Evolutionary conservation across 2,329 filamentous ascomycete genomes (phyloP), one percentile per base, ranked within the genome.

Genomic region (Orbilia brochopaga): DNA sequence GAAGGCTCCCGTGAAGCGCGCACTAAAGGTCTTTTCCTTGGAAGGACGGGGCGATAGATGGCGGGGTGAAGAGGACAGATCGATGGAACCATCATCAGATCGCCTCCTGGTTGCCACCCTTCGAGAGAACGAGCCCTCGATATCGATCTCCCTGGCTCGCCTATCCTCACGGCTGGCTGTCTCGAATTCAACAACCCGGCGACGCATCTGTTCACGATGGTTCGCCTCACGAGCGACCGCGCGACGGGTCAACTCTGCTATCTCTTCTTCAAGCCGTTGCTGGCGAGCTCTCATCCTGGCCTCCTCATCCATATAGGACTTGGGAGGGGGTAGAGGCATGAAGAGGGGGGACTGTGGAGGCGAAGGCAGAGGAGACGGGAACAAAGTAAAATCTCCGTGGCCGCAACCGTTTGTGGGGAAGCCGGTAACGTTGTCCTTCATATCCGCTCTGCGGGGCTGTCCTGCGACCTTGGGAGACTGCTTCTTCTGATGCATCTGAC

Each of bases 71-170:
- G 60, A 48, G 13, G 67, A 72, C 13, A 72, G 60, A 61, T 72
- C 67, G 51, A 72, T 72, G n/a, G 67, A 72, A 1, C 67, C 67
- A 27, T 72, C 67, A 23, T 72, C 67, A 23, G 67, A 72, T 35
- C 67, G 67, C 57, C 67, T 60, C 51, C 67, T 72, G 8, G 60
- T 44, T 21, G 46, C 67, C 37, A 51, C 67, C 23, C 60, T 60
- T 23, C 67, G 67, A 48, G 67, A 72, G 60, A 72, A 72, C 19
- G 67, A 72, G 30, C 67, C 67, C 52, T 72, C 67, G 51, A 72
- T 72, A 65, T 72, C 67, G 27, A 72, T 72, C 51, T 72, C 67
- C 46, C 67, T 55, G 44, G 60, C 65, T 24, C 67, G 64, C 56
- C 54, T 72, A 30, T 72, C 60, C 21, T 72, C 60, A n/a, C 67